phyloP scores from a whole-genome alignment of 1,139 yeast species.

The Hyphopichia khmerensis region DNA sequence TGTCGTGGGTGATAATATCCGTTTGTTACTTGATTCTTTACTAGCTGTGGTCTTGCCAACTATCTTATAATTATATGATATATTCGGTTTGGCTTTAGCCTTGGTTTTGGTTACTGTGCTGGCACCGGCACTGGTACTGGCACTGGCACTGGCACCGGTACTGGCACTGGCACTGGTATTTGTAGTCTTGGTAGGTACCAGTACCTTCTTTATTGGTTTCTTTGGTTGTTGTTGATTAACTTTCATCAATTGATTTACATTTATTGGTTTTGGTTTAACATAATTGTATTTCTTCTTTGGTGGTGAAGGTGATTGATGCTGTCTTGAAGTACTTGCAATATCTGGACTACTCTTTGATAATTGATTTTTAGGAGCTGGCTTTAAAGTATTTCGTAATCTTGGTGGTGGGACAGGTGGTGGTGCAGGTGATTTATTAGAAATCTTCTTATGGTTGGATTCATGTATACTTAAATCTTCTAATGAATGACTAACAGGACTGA shows the following conservation, averaged over 20 bases:
- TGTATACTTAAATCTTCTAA: slow-evolving; percentile 19
- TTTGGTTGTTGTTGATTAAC: slow-evolving; percentile 17
- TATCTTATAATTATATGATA: slow-evolving; percentile 26
- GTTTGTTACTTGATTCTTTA: slow-evolving; percentile 5
- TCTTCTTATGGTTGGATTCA: slow-evolving; percentile 12
- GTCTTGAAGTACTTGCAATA: neutral
- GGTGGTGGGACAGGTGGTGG: slow-evolving; percentile 14
- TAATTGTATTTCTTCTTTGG: slow-evolving; percentile 31
- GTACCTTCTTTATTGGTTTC: slow-evolving; percentile 1
- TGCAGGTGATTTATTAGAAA: slow-evolving; percentile 10
- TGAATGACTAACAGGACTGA: slow-evolving; percentile 9
- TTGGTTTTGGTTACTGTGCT: too few relatives aligned
- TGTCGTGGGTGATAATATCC: slow-evolving; percentile 14
- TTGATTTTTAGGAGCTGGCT: neutral
- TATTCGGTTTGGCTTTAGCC: slow-evolving; percentile 15
- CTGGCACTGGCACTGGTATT: too few relatives aligned
- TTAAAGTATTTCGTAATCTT: slow-evolving; percentile 4
- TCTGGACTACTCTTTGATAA: neutral
- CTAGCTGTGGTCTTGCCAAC: slow-evolving; percentile 10
- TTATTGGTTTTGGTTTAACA: slow-evolving; percentile 42
- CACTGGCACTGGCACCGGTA: slow-evolving; percentile 4
- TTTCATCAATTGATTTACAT: slow-evolving; percentile 35
- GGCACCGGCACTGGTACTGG: too few relatives aligned
- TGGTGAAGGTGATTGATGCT: slow-evolving; percentile 1
- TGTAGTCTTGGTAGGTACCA: slow-evolving; percentile 3